Percentiles rank a stretch among this genome's conserved stretches.
Conservation (phyloP, 108 stramenopile species). For the Conticribra guillardii region DNA sequence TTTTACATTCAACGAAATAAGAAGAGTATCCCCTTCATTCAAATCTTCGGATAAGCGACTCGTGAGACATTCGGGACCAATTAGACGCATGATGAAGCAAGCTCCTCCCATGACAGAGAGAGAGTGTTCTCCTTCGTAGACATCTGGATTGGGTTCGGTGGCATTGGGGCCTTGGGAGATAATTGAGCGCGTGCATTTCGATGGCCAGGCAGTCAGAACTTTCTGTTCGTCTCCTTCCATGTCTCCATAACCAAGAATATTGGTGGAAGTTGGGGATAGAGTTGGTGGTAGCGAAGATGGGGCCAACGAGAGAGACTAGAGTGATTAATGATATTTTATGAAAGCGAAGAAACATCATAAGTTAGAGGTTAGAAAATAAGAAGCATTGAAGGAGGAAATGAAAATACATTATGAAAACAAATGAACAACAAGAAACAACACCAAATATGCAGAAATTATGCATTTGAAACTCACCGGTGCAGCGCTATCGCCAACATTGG, state of each 20-base stretch:
- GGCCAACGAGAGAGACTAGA: background rate
- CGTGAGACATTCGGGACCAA: conserved; percentile 13
- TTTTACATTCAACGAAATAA: conserved; percentile 23
- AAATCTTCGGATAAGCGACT: conserved; percentile 10
- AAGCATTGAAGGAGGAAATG: background rate
- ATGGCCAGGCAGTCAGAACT: conserved; percentile 13
- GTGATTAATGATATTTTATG: background rate
- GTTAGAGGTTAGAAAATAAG: background rate
- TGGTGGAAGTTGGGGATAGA: background rate
- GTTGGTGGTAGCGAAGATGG: conserved; percentile 2
- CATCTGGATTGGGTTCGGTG: background rate
- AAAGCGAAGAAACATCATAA: background rate
- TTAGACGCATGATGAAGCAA: conserved; percentile 31
- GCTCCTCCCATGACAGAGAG: conserved; percentile 19
- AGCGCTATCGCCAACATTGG: background rate
- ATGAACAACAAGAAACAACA: background rate
- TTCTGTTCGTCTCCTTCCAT: conserved; percentile 12
- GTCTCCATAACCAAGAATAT: conserved; percentile 20
- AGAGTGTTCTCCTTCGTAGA: conserved; percentile 14
- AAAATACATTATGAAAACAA: background rate
- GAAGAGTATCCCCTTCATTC: conserved; percentile 21
- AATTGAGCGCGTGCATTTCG: conserved; percentile 3
- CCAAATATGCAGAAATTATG: background rate
- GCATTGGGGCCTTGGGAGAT: background rate
- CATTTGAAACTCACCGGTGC: background rate